Evolutionary conservation across 2,329 filamentous ascomycete genomes (phyloP).

Genomic region (Ceratocystis colombiana): DNA sequence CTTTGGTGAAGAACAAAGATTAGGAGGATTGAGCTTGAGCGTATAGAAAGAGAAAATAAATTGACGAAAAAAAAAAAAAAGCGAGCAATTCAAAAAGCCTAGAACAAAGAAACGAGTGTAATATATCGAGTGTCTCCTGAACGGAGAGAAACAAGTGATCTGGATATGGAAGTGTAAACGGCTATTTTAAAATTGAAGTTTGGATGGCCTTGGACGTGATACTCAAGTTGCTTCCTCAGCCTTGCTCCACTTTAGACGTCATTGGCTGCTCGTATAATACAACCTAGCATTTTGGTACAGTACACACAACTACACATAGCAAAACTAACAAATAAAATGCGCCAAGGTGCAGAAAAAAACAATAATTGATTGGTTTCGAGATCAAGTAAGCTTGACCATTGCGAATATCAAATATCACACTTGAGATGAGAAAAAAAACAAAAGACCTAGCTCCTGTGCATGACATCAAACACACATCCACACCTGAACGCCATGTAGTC

Average conservation of each 20-base stretch:
- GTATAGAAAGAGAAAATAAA: not conserved
- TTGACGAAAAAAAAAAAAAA: not conserved
- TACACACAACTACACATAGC: not conserved
- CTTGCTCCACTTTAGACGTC: slow-evolving; percentile 20
- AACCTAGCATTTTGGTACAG: not conserved
- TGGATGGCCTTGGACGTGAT: not conserved
- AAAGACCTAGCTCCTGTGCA: slow-evolving; percentile 7
- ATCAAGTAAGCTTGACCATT: not conserved
- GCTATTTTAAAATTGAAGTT: not conserved
- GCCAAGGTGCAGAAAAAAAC: not conserved
- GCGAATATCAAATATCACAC: not conserved
- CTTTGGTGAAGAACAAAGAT: not conserved
- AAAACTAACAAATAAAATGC: not conserved
- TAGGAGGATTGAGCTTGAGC: not conserved
- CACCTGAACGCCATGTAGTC: slow-evolving; percentile 3
- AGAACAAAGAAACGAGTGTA: not conserved
- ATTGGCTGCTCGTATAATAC: not conserved
- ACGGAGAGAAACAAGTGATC: not conserved
- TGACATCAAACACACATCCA: slow-evolving; percentile 4
- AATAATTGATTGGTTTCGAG: not conserved
- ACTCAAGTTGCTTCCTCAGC: not conserved
- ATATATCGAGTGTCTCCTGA: not conserved
- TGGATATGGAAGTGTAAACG: not conserved
- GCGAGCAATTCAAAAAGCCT: not conserved
- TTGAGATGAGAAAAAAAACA: slow-evolving; percentile 5